Evolutionary conservation across 2,329 filamentous ascomycete genomes (phyloP).

Genomic region (Stemphylium vesicarium): DNA sequence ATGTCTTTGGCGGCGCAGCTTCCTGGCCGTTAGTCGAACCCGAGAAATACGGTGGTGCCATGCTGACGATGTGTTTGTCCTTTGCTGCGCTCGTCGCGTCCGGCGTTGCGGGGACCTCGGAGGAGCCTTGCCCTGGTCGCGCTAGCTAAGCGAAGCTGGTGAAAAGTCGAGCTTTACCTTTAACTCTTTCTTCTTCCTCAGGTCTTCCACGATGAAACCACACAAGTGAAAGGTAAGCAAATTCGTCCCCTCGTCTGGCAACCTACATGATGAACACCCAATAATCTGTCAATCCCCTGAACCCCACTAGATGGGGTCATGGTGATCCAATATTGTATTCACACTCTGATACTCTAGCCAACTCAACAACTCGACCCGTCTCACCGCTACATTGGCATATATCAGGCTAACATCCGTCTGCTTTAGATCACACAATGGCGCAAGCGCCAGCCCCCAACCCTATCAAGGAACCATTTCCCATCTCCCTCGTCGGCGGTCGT

Average conservation of each 20-base stretch:
- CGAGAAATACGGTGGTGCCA: conserved; percentile 28
- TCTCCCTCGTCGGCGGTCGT: conserved; percentile 78
- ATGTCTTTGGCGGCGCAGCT: conserved; percentile 50
- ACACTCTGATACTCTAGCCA: conserved; percentile 50
- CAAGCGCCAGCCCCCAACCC: conserved; percentile 34
- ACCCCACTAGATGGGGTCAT: conserved; percentile 55
- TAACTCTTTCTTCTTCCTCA: conserved; percentile 17
- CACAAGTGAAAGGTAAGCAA: conserved; percentile 45
- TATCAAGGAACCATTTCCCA: conserved; percentile 69
- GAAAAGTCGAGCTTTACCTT: conserved; percentile 24
- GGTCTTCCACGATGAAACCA: conserved; percentile 41
- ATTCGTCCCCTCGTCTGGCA: conserved; percentile 1
- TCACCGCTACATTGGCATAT: conserved; percentile 15
- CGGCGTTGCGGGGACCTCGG: conserved; percentile 12
- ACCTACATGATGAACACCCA: conserved; percentile 67
- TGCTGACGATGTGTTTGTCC: conserved; percentile 10
- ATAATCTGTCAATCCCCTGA: conserved; percentile 86
- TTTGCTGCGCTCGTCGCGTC: conserved; percentile 10
- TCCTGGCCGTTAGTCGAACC: conserved; percentile 28
- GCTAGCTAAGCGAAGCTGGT: conserved; percentile 28
- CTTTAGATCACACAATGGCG: conserved; percentile 38
- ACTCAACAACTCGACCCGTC: conserved; percentile 4
- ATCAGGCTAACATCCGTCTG: conserved; percentile 27
- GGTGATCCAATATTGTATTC: conserved; percentile 55
- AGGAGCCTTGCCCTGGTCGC: conserved; percentile 2